Evolutionary conservation across 1,284 basidiomycete genomes (phyloP), one percentile per base, ranked within the genome.

Genomic region (Tremellales sp.): DNA sequence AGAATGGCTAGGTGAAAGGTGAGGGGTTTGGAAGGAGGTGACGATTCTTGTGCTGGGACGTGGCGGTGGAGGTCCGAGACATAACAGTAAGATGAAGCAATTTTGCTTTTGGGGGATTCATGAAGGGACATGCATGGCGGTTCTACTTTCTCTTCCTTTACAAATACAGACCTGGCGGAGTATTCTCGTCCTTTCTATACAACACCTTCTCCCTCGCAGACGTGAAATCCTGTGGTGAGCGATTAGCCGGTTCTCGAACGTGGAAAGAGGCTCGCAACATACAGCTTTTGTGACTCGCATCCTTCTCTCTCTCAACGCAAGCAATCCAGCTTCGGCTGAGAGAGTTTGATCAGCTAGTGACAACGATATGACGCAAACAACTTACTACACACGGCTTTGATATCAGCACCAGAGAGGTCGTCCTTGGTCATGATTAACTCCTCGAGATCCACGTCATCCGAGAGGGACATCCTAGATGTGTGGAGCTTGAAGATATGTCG

Each of bases 401-500:
- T 97, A 67, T 98, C 95, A 5, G 94, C 94, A 48, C 94, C 94
- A 9, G 88, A 93, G 14, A 97, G 75, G 64, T 98, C 94, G 65
- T 98, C 95, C 75, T 98, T 98, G 49, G 87, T 85, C 75, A 87
- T 88, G 47, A 98, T 84, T 64, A 91, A 91, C 74, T 97, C 93
- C 68, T 98, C 95, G 40, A 98, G 76, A 68, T 95, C 90, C 33
- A 99, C 95, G 63, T 98, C 95, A 41, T 85, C 81, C 46, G 78
- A 78, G 37, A 99, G 76, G 63, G 83, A 95, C 95, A 99, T 98
- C 21, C 94, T 84, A 29, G 88, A 85, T 2, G 95, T 98, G 73
- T 98, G 95, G 58, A 99, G 75, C 68, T 86, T 85, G 84, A 98
- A 98, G 68, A 99, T 99, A 72, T 97, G 93, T 19, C 92, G 86